Evolutionary conservation across 305 asterid genomes (phyloP).

Genomic region (Solanum chacoense): DNA sequence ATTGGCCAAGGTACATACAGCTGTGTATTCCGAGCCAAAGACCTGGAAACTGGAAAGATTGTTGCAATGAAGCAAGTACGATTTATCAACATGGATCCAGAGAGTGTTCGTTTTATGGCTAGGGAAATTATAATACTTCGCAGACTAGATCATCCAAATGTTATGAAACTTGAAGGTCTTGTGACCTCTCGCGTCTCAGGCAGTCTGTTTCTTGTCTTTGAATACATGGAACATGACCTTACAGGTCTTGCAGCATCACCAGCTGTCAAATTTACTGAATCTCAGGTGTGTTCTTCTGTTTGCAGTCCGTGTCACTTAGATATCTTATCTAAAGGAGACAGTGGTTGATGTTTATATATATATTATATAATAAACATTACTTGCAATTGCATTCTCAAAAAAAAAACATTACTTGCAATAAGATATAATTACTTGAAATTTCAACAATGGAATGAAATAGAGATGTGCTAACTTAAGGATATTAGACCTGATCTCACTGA

Average conservation of each 20-base stretch:
- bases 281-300: conserved; percentile 48
- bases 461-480: not conserved
- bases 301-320: not conserved
- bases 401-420: not conserved
- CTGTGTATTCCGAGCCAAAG: conserved; percentile 85
- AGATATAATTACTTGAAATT: not conserved
- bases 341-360: not conserved
- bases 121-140: conserved; percentile 82
- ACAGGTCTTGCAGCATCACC: conserved; percentile 72
- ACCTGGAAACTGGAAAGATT: conserved; percentile 62
- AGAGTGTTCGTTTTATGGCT: conserved; percentile 86
- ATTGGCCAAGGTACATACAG: conserved; percentile 96
- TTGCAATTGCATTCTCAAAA: no score
- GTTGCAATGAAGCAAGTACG: conserved; percentile 87
- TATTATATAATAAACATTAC: not conserved
- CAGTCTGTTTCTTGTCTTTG: conserved; percentile 75
- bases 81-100: conserved; percentile 83
- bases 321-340: not conserved
- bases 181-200: conserved; percentile 83
- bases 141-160: conserved; percentile 78
- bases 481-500: not conserved
- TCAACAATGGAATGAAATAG: not conserved
- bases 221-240: conserved; percentile 93
- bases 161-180: conserved; percentile 83
- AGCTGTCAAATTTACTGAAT: conserved; percentile 46